Base-by-base conservation (phyloP, 2,329 filamentous ascomycete genomes). In the Aspergillus quadricinctus region DNA sequence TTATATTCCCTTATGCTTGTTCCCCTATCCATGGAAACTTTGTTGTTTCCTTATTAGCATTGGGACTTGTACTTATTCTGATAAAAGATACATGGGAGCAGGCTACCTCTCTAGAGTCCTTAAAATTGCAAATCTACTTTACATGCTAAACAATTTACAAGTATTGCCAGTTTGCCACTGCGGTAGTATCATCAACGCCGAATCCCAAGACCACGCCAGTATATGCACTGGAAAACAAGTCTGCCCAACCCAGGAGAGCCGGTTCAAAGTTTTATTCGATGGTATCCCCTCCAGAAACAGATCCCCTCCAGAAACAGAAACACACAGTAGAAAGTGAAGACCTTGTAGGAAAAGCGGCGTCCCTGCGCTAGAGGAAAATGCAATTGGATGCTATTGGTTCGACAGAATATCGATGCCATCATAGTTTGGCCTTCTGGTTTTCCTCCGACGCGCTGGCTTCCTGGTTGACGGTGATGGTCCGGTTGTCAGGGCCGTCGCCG, bases 391-490 rank as follows among this genome's bases (percentile, higher is more conserved):
- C 14, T 17, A 35, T 35, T 35, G 11, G 11, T 35, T 35, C 11
- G 11, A 35, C 11, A 17, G 17, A n/a, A 52, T 43, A 45, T 27
- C 31, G 49, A 46, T 31, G 41, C 14, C 40, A 55, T 68, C 61
- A 82, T 50, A 83, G 69, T 65, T 81, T 83, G 3, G 81, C 68
- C 64, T 80, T 81, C 28, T 66, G 64, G 19, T 73, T 73, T 17
- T 76, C 72, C 51, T 77, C 76, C 2, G 79, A 72, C 41, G 88
- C 90, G 58, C 88, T 96, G 1, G 94, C 94, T 68, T 97, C 93
- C 61, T 88, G 80, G 74, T 97, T 99, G 56, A 96, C 73, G 4
- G 88, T 83, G 4, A 97, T 88, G 61, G 88, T 87, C 37, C 92
- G 92, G 29, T 83, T 88, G 71, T 87, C 87, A 53, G 87, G 69